Base-by-base conservation (phyloP, 2,329 filamentous ascomycete genomes). In the Corinectria fuckeliana region DNA sequence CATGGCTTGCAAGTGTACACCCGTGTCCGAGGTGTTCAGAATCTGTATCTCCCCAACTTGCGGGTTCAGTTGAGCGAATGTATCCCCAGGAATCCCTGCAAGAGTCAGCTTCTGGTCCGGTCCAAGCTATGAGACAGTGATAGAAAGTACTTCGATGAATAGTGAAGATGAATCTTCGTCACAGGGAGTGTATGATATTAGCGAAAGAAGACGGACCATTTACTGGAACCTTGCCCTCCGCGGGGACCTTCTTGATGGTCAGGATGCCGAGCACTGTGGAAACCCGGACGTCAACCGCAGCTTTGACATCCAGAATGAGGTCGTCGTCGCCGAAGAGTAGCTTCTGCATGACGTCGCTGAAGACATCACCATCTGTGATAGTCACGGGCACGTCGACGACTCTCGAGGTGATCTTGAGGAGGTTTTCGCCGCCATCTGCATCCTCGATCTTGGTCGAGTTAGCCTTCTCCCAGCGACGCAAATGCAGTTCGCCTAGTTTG, bases 181-280 rank as follows among this genome's bases (percentile, higher is more conserved):
- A 66, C 65, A 67, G 65, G 63, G 69, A 58, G 56, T 61, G 63
- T 57, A 59, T 58, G 62, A 65, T 59, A 69, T 68, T 74, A 76
- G 71, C 73, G 74, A 80, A 84, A 78, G 82, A 82, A 77, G 82
- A 92, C 93, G 88, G 89, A 97, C 93, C 91, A 86, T 96, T 96
- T 81, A 98, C 87, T 77, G 91, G 91, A 72, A 99, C 88, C 71
- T 89, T 86, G 69, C 95, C 93, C 80, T 93, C 84, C 75, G 87
- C 92, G 47, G 94, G 94, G 70, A 99, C 90, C 66, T 90, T 88
- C 75, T 91, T 92, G 70, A 98, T 81, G 53, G 90, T 84, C 71
- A 98, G 85, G 67, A 89, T 82, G 48, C 95, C 95, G 63, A 99
- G 82, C 23, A 90, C 88, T 26, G 93, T 97, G 58, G 88, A 82